phyloP scores from a whole-genome alignment of 352 stramenopile species.

The Aphanomyces euteiches region DNA sequence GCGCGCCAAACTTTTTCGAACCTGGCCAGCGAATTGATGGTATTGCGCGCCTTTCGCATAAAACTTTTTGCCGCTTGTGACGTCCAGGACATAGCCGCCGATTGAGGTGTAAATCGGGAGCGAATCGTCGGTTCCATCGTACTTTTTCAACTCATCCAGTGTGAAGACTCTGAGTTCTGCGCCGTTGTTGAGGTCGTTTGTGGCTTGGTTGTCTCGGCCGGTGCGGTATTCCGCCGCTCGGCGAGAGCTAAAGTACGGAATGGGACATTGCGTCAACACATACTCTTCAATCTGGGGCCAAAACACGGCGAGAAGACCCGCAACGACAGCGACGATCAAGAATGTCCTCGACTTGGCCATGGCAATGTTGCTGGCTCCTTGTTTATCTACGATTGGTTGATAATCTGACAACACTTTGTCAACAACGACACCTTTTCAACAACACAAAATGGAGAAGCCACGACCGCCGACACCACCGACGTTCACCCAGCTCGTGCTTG shows the following conservation, averaged over 20 bases:
- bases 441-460: not conserved
- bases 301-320: slow-evolving; percentile 45
- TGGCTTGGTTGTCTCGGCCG: too few relatives aligned
- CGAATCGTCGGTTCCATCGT: slow-evolving; percentile 60
- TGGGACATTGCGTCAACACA: slow-evolving; percentile 50
- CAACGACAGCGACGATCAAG: slow-evolving; percentile 12
- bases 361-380: not conserved
- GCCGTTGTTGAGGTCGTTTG: too few relatives aligned
- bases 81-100: slow-evolving; percentile 72
- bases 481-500: slow-evolving; percentile 63
- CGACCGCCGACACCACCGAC: slow-evolving; percentile 38
- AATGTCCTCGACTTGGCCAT: slow-evolving; percentile 21
- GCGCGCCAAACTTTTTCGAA: slow-evolving; percentile 9
- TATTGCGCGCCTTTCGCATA: slow-evolving; percentile 71
- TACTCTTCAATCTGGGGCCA: slow-evolving; percentile 76
- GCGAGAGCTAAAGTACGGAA: slow-evolving; percentile 50
- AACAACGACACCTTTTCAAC: not conserved
- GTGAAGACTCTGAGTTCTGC: slow-evolving; percentile 49
- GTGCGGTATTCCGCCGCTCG: slow-evolving; percentile 3
- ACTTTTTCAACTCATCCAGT: slow-evolving; percentile 60
- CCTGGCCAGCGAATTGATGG: slow-evolving; percentile 52
- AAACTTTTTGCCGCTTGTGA: slow-evolving; percentile 66
- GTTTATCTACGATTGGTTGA: slow-evolving; percentile 13
- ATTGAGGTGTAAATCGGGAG: slow-evolving; percentile 66
- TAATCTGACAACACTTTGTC: not conserved